Percentiles rank a stretch among this genome's conserved stretches.
phyloP scores from a whole-genome alignment of 192 early-diverging fungal species.

The Umbelopsis vinacea region DNA sequence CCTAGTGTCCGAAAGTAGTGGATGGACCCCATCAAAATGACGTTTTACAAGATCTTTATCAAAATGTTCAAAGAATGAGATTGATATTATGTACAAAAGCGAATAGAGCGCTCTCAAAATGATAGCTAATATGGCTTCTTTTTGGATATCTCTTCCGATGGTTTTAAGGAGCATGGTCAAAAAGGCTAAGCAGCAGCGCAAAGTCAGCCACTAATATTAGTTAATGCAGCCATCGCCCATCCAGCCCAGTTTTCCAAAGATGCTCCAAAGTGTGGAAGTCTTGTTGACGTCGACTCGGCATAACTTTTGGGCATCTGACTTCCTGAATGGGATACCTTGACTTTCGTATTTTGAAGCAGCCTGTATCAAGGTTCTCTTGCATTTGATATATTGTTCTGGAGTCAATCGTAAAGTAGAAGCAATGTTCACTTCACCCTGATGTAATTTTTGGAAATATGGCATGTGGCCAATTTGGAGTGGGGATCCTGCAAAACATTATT shows the following conservation, averaged over 20 bases:
- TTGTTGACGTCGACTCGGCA: constrained; percentile 90
- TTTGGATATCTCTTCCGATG: no score
- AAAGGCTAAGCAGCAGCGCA: no score
- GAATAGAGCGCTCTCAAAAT: background rate
- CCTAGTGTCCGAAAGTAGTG: background rate
- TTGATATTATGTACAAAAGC: background rate
- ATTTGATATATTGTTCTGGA: constrained; percentile 76
- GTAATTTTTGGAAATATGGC: constrained; percentile 34
- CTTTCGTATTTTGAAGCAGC: constrained; percentile 42
- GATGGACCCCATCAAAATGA: background rate
- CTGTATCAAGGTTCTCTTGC: constrained; percentile 70
- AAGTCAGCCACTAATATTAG: constrained; percentile 4
- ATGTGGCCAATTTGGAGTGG: constrained; percentile 32
- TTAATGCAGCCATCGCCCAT: constrained; percentile 45
- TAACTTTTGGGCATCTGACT: constrained; percentile 81
- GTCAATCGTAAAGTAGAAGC: constrained; percentile 69
- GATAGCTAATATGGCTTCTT: background rate
- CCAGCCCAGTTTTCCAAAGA: constrained; percentile 80
- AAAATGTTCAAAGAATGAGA: background rate
- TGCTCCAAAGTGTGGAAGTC: constrained; percentile 74
- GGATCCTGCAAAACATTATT: constrained; percentile 27
- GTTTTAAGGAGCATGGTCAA: no score
- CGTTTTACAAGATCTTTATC: constrained; percentile 1
- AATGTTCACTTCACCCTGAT: constrained; percentile 35
- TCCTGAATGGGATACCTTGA: constrained; percentile 59